A percentile compares a stretch with the other conserved stretches of the same genome.
These are phyloP conservation scores for Penstemon newberryi DNA, from an alignment of 257 asterid species.

Conservation along the genomic window DNA sequence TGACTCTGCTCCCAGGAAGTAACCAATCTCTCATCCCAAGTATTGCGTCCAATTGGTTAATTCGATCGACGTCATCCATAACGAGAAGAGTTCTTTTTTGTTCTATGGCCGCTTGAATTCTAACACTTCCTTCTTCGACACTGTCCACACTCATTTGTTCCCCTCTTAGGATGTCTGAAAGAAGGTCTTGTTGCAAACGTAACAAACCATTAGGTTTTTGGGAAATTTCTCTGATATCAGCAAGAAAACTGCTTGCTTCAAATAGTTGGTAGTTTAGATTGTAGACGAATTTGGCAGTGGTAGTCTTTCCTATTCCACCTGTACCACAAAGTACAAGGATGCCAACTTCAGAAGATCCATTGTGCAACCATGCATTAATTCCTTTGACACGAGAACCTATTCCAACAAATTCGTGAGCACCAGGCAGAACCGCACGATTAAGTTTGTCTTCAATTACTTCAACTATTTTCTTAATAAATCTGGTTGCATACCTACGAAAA, in stretches of 20 bases:
- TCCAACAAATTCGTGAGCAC: constrained; percentile 20
- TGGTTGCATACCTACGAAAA: constrained; percentile 13
- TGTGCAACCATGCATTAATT: constrained; percentile 8
- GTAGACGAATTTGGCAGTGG: constrained; percentile 24
- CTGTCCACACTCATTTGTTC: background rate
- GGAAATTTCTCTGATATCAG: constrained; percentile 23
- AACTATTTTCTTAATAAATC: constrained; percentile 17
- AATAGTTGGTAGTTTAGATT: constrained; percentile 7
- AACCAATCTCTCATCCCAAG: constrained; percentile 10
- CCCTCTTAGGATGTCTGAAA: background rate
- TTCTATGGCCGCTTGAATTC: background rate
- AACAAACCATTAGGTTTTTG: constrained; percentile 2
- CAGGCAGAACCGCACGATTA: background rate
- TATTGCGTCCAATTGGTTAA: constrained; percentile 6
- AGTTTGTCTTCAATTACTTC: constrained; percentile 6
- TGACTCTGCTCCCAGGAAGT: constrained; percentile 10
- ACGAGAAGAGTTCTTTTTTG: constrained; percentile 22
- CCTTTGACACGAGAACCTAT: constrained; percentile 19
- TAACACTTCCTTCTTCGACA: background rate
- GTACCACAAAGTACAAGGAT: constrained; percentile 28
- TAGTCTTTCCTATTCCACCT: constrained; percentile 34
- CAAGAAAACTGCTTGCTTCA: constrained; percentile 25
- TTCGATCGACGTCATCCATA: constrained; percentile 2
- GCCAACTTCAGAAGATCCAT: constrained; percentile 18
- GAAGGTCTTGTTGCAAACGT: background rate